Conservation (phyloP, 352 stramenopile genomes). For the Pythium chondricola region DNA sequence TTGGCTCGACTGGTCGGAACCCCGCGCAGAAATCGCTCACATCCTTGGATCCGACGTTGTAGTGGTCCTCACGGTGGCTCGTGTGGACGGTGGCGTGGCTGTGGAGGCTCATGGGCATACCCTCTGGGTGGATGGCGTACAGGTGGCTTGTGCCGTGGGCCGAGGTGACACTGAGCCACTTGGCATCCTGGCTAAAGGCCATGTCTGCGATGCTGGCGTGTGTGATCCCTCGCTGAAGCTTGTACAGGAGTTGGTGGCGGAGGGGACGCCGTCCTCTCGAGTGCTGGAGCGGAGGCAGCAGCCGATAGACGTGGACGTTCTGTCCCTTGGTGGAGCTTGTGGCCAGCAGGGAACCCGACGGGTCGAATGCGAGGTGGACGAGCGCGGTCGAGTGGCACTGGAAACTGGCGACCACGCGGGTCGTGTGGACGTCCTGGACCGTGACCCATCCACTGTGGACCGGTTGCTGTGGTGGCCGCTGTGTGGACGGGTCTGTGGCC, state of each 20-base stretch:
- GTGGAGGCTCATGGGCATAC: slow-evolving; percentile 54
- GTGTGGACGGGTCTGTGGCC: slow-evolving; percentile 4
- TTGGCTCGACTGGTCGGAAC: slow-evolving; percentile 54
- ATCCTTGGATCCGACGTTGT: slow-evolving; percentile 24
- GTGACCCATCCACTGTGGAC: slow-evolving; percentile 50
- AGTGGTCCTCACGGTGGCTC: not conserved
- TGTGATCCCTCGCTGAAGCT: slow-evolving; percentile 83
- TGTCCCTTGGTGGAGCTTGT: slow-evolving; percentile 82
- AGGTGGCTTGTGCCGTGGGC: slow-evolving; percentile 81
- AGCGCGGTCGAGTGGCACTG: slow-evolving; percentile 67
- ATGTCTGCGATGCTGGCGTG: slow-evolving; percentile 81
- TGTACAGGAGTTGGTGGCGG: slow-evolving; percentile 69
- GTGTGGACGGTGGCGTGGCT: slow-evolving; percentile 47
- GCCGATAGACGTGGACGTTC: slow-evolving; percentile 79
- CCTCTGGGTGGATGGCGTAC: slow-evolving; percentile 75
- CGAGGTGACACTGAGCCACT: slow-evolving; percentile 85
- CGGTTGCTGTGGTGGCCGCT: slow-evolving; percentile 1
- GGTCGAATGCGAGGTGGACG: slow-evolving; percentile 71
- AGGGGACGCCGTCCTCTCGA: slow-evolving; percentile 14
- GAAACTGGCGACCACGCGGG: slow-evolving; percentile 65
- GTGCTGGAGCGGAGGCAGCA: slow-evolving; percentile 52
- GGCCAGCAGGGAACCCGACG: slow-evolving; percentile 64
- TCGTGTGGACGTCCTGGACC: slow-evolving; percentile 58
- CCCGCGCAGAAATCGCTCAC: slow-evolving; percentile 71
- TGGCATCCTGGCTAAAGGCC: slow-evolving; percentile 73